Conservation (phyloP, 2,329 filamentous ascomycete genomes). For the Lasiodiplodia theobromae region DNA sequence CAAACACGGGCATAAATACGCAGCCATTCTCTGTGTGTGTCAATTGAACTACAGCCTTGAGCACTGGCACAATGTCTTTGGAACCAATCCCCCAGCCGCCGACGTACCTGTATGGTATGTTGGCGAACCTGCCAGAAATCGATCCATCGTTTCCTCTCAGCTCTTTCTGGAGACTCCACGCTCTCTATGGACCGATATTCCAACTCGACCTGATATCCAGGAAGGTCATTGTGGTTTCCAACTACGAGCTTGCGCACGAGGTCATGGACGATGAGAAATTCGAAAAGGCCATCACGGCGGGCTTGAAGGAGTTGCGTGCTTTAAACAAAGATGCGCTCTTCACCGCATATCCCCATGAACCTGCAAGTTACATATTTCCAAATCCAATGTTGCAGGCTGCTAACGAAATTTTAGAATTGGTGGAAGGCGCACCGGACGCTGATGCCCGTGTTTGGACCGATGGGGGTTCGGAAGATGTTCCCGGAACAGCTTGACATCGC, state of each 20-base stretch:
- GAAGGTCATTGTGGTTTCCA: constrained; percentile 57
- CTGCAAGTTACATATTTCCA: neutral
- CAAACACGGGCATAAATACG: neutral
- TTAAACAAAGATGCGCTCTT: constrained; percentile 33
- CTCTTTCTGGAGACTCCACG: constrained; percentile 32
- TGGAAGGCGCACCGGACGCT: constrained; percentile 50
- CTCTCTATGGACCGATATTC: constrained; percentile 64
- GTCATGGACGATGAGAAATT: constrained; percentile 32
- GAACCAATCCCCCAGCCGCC: constrained; percentile 34
- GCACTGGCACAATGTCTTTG: neutral
- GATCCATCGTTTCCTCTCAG: constrained; percentile 33
- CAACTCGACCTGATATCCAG: constrained; percentile 60
- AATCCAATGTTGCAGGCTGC: neutral
- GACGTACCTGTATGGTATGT: constrained; percentile 29
- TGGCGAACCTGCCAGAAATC: constrained; percentile 37
- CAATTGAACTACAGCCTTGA: neutral
- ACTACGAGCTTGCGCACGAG: constrained; percentile 33
- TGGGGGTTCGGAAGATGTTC: constrained; percentile 47
- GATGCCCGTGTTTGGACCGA: constrained; percentile 57
- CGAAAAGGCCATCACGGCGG: constrained; percentile 30
- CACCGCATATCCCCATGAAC: constrained; percentile 32
- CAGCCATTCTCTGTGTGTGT: neutral
- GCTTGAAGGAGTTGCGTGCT: constrained; percentile 30
- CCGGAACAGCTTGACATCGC: constrained; percentile 42
- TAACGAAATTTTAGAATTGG: constrained; percentile 32